Percentiles rank a stretch among this genome's conserved stretches.
phyloP scores from a whole-genome alignment of 441 rosid genomes.

The Kokia cookei region DNA sequence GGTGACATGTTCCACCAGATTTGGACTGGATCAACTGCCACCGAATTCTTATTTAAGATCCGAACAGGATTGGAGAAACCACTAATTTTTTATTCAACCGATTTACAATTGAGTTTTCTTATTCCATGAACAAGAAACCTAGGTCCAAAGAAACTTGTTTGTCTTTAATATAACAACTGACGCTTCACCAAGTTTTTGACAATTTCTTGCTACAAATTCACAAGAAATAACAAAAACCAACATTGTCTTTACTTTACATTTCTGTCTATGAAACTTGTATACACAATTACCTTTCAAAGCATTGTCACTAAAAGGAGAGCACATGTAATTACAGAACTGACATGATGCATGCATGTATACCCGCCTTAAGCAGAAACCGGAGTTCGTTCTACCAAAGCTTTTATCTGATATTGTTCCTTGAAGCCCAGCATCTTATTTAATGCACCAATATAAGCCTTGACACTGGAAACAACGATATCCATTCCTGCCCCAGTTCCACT shows the following conservation, averaged over 20 bases:
- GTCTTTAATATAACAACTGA: not conserved
- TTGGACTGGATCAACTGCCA: no score
- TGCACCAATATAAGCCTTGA: constrained; percentile 85
- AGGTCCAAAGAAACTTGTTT: not conserved
- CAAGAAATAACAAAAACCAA: not conserved
- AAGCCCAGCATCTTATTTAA: constrained; percentile 81
- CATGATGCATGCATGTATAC: not conserved
- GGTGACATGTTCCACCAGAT: no score
- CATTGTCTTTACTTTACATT: not conserved
- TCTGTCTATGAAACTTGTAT: not conserved
- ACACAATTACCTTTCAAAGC: not conserved
- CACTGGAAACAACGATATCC: constrained; percentile 93
- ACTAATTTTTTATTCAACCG: no score
- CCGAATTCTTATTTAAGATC: no score
- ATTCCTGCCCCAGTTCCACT: constrained; percentile 87
- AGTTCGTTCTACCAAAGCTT: constrained; percentile 22
- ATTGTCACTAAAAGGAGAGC: not conserved
- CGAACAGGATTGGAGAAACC: no score
- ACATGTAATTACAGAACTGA: not conserved
- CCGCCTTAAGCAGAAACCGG: constrained; percentile 36
- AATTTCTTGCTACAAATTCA: not conserved
- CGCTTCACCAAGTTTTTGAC: not conserved
- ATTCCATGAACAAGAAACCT: not conserved
- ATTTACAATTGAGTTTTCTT: no score
- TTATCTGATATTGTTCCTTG: constrained; percentile 24